Evolutionary conservation across 208 protist species (phyloP), one percentile per base, ranked within the genome.

Genomic region (Herpetomonas tarakana): DNA sequence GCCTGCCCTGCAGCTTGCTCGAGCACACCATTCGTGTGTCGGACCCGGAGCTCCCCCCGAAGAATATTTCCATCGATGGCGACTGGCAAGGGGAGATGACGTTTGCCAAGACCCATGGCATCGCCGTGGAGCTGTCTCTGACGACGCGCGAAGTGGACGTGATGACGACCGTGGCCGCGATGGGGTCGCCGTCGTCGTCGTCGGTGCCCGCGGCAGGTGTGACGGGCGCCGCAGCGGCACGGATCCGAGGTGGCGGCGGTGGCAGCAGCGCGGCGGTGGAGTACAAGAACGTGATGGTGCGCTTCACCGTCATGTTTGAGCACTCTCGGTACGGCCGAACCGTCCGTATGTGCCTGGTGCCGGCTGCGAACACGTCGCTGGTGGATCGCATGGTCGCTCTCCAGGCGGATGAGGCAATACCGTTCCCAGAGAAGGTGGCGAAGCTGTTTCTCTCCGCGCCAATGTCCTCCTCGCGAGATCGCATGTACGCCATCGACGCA

Each of bases 21-120:
- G 90, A 96, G 64, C 83, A 93, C 68, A 91, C 84, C 0, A 56
- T 88, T 24, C 86, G 90, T 16, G 62, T 88, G 39, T 81, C 65
- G 35, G 45, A 76, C 30, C 14, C 62, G 3, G n/a, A 52, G 0
- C 58, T 51, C 31, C 66, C 52, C 26, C 28, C 53, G 24, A 53
- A 45, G 27, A 79, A 68, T 41, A 61, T 83, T 21, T 74, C 81
- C 9, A 55, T 93, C 12, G 78, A 85, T 47, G 87, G 87, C 2
- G 68, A 77, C 45, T 96, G 90, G 87, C 56, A 90, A 22, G 88
- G 85, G 12, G 78, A 62, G 46, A 19, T 62, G 3, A 44, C 3
- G 19, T 29, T 62, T 3, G 31, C 27, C 22, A 27, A 22, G 46
- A 28, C 46, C 11, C 58, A 31, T 35, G 58, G 22, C 53, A 45